Evolutionary conservation across 2,329 filamentous ascomycete genomes (phyloP), one percentile per base, ranked within the genome.

Genomic region (Cladosporium colombiae): DNA sequence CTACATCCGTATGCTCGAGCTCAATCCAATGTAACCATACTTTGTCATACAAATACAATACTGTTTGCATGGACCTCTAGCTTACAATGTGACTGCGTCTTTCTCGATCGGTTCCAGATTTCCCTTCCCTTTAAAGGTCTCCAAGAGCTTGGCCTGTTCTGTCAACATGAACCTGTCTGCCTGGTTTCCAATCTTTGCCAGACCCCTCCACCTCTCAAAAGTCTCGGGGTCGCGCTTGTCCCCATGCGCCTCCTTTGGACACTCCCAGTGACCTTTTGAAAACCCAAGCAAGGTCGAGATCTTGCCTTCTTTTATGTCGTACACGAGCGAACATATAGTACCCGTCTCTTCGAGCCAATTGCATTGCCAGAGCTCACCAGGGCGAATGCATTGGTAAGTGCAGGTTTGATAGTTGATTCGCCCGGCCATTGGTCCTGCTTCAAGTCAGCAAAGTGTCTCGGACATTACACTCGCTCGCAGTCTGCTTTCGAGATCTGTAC

Each of bases 321-420:
- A 87, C 1, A 87, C 83, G 0, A 85, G 73, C 1, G 82, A 86
- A 63, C 81, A 82, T 1, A 87, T 79, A 0, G 84, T 87, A 0
- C 85, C 85, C 0, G 85, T 88, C 74, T 88, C 85, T 66, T 87
- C 84, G 1, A 88, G 80, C 85, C 85, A 88, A 66, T 85, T 87
- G 68, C 83, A 81, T 70, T 88, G 85, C 85, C 85, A 87, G 0
- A 87, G 71, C 72, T 87, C 85, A 1, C 83, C 83, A 0, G 84
- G 81, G 0, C 85, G 80, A 31, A 87, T 81, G 73, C 85, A 88
- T 70, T 87, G 85, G 70, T 84, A 87, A 29, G 52, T 64, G 62
- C 62, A 64, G 1, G 80, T 79, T 69, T 86, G 84, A 72, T 81
- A 86, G 73, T 86, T 86, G 61, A 77, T 75, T 2, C 83, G 79